Evolutionary conservation across 345 rosid genomes (phyloP).

Genomic region (Eucalyptus sideroxylon): DNA sequence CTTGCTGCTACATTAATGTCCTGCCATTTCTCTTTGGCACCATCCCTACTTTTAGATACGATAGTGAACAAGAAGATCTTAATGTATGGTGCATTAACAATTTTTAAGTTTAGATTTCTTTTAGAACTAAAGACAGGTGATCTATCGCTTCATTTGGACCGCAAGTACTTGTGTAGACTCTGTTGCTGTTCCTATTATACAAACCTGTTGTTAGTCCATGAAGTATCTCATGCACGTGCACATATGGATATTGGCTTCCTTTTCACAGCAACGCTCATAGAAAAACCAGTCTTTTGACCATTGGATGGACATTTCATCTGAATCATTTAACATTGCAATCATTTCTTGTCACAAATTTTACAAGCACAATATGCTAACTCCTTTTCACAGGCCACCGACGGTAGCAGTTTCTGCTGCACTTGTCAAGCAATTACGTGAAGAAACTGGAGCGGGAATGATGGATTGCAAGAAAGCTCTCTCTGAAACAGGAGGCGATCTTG

Average conservation of each 20-base stretch:
- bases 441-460: conserved; percentile 99
- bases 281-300: background rate
- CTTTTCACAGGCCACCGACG: conserved; percentile 33
- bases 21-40: background rate
- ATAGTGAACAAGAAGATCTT: background rate
- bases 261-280: background rate
- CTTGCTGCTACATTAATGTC: background rate
- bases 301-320: background rate
- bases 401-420: conserved; percentile 64
- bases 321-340: background rate
- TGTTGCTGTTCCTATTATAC: background rate
- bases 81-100: background rate
- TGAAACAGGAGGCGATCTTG: conserved; percentile 82
- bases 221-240: background rate
- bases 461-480: conserved; percentile 95
- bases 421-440: conserved; percentile 88
- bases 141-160: background rate
- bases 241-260: background rate
- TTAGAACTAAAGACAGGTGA: background rate
- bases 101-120: background rate
- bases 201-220: background rate
- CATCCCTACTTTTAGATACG: background rate
- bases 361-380: background rate
- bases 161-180: background rate
- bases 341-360: background rate